phyloP scores from a whole-genome alignment of 2,329 filamentous ascomycete species.

The Arthrinium puccinioides region DNA sequence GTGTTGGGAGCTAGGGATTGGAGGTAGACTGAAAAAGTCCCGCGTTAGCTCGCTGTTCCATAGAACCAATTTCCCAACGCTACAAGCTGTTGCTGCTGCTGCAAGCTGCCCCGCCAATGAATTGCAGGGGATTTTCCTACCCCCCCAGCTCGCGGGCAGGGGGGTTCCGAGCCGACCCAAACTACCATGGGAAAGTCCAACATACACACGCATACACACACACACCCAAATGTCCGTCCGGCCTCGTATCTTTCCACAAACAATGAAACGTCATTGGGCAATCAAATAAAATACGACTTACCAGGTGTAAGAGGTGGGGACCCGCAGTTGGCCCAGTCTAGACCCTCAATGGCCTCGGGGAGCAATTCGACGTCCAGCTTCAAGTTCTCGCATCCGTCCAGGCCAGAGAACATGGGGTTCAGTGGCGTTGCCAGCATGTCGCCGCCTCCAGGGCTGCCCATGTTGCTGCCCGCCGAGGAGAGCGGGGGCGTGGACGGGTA shows the following conservation, averaged over 20 bases:
- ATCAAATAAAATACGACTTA: slow-evolving; percentile 46
- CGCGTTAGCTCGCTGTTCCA: slow-evolving; percentile 1
- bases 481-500: slow-evolving; percentile 83
- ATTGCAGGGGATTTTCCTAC: background rate
- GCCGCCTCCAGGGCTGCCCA: slow-evolving; percentile 76
- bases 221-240: no score
- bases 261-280: background rate
- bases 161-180: no score
- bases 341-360: slow-evolving; percentile 62
- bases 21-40: slow-evolving; percentile 20
- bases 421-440: slow-evolving; percentile 77
- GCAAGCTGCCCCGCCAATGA: slow-evolving; percentile 4
- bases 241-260: no score
- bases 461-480: slow-evolving; percentile 75
- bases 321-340: slow-evolving; percentile 69
- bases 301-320: slow-evolving; percentile 88
- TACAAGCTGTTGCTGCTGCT: no score
- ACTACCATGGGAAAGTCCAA: no score
- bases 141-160: no score
- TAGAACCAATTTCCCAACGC: slow-evolving; percentile 2
- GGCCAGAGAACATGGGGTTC: slow-evolving; percentile 68
- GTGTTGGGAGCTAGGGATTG: slow-evolving; percentile 6
- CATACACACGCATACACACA: no score
- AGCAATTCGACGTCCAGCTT: slow-evolving; percentile 68
- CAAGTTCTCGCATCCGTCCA: slow-evolving; percentile 58